Evolutionary conservation across 768 basidiomycete genomes (phyloP).

Genomic region (Omphalotus guepiniiformis): DNA sequence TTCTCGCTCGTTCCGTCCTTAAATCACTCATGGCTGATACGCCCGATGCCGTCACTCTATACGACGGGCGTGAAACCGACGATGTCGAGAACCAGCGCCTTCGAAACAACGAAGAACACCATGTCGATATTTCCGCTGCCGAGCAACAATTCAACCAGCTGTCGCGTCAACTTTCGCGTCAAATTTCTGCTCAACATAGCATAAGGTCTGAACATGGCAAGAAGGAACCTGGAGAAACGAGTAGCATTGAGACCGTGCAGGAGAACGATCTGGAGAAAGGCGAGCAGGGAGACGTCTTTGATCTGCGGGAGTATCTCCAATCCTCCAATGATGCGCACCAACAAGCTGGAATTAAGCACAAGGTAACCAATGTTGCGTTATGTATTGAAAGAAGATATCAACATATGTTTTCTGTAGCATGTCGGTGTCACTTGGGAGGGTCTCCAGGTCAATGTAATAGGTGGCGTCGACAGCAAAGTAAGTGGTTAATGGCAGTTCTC

Average conservation of each 20-base stretch:
- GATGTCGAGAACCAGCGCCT: slow-evolving; percentile 1
- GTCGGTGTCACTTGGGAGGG: slow-evolving; percentile 75
- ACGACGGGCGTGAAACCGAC: slow-evolving; percentile 18
- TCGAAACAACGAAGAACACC: slow-evolving; percentile 18
- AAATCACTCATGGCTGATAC: slow-evolving; percentile 30
- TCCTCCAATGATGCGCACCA: slow-evolving; percentile 65
- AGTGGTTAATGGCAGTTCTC: slow-evolving; percentile 8
- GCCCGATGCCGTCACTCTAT: slow-evolving; percentile 27
- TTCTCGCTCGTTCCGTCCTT: no score
- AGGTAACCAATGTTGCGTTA: slow-evolving; percentile 27
- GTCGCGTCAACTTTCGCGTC: slow-evolving; percentile 36
- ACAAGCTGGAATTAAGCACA: slow-evolving; percentile 62
- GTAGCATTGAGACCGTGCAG: slow-evolving; percentile 27
- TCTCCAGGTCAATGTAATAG: slow-evolving; percentile 57
- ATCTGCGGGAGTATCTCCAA: slow-evolving; percentile 64
- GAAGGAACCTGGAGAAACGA: no score
- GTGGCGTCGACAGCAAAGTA: slow-evolving; percentile 55
- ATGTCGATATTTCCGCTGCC: slow-evolving; percentile 48
- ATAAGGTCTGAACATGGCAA: slow-evolving; percentile 16
- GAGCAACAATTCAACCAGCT: slow-evolving; percentile 55
- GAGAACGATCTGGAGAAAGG: slow-evolving; percentile 44
- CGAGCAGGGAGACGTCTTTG: slow-evolving; percentile 38
- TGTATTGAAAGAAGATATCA: neutral
- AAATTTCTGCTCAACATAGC: slow-evolving; percentile 16
- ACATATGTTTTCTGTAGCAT: slow-evolving; percentile 31